These are phyloP conservation scores for Lipomyces chichibuensis DNA, from an alignment of 805 yeast genomes.

Conservation along the genomic window DNA sequence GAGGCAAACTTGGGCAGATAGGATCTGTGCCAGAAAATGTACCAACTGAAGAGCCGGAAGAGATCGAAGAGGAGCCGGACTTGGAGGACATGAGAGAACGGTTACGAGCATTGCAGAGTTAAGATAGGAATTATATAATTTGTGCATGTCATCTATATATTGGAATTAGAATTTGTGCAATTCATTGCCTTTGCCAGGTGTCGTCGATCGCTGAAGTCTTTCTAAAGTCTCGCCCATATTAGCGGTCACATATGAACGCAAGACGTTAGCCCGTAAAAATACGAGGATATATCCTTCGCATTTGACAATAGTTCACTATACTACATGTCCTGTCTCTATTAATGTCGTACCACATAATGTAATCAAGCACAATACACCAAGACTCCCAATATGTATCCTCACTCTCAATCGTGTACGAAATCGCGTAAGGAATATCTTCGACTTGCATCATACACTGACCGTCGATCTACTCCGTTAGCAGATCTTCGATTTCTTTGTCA, in stretches of 20 bases:
- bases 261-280: background rate
- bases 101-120: constrained; percentile 76
- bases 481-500: constrained; percentile 31
- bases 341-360: background rate
- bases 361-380: background rate
- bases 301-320: constrained; percentile 6
- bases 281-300: background rate
- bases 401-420: background rate
- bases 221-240: background rate
- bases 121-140: constrained; percentile 2
- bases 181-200: background rate
- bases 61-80: constrained; percentile 67
- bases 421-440: background rate
- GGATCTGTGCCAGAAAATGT: constrained; percentile 44
- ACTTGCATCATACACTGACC: background rate
- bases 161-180: constrained; percentile 11
- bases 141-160: background rate
- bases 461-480: background rate
- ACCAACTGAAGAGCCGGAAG: constrained; percentile 47
- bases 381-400: background rate
- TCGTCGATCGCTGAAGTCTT: too few species aligned
- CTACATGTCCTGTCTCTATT: background rate
- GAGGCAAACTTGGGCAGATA: constrained; percentile 49
- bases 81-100: constrained; percentile 88
- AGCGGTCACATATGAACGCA: background rate